Evolutionary conservation across 805 yeast species (phyloP).

Genomic region (Candida caryicola): DNA sequence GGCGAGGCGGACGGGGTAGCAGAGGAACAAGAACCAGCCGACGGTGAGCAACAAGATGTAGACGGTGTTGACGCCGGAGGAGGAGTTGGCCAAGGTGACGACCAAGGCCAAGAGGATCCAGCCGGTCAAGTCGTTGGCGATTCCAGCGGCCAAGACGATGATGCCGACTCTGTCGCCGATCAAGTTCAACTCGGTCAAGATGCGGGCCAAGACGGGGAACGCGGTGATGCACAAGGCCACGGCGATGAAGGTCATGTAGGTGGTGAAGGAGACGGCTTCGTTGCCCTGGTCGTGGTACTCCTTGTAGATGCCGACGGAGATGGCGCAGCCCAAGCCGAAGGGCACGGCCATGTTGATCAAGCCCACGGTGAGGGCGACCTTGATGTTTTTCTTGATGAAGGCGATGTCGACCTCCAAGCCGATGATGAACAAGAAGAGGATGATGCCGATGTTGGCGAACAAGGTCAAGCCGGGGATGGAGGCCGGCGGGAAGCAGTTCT

Average conservation of each 20-base stretch:
- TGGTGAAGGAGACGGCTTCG: conserved; percentile 49
- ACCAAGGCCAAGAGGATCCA: conserved; percentile 78
- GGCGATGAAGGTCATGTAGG: conserved; percentile 77
- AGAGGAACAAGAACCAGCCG: conserved; percentile 66
- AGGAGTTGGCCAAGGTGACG: conserved; percentile 73
- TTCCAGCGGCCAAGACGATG: conserved; percentile 78
- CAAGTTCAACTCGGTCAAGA: conserved; percentile 67
- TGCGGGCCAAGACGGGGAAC: conserved; percentile 79
- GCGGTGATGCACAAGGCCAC: conserved; percentile 85
- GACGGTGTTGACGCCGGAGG: conserved; percentile 63
- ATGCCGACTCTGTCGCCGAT: conserved; percentile 70
- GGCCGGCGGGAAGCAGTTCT: conserved; percentile 58
- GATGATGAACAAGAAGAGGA: conserved; percentile 69
- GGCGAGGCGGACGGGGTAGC: conserved; percentile 53
- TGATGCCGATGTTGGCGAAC: conserved; percentile 72
- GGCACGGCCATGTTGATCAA: conserved; percentile 72
- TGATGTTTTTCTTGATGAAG: conserved; percentile 58
- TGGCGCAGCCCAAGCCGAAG: conserved; percentile 73
- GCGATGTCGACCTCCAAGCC: conserved; percentile 76
- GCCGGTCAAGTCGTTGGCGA: conserved; percentile 73
- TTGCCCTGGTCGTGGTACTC: conserved; percentile 41
- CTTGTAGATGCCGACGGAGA: conserved; percentile 65
- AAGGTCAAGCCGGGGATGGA: conserved; percentile 64
- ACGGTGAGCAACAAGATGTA: conserved; percentile 63
- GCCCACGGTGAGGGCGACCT: conserved; percentile 67